phyloP scores from a whole-genome alignment of 2,329 filamentous ascomycete genomes.

The Colletotrichum incanum region DNA sequence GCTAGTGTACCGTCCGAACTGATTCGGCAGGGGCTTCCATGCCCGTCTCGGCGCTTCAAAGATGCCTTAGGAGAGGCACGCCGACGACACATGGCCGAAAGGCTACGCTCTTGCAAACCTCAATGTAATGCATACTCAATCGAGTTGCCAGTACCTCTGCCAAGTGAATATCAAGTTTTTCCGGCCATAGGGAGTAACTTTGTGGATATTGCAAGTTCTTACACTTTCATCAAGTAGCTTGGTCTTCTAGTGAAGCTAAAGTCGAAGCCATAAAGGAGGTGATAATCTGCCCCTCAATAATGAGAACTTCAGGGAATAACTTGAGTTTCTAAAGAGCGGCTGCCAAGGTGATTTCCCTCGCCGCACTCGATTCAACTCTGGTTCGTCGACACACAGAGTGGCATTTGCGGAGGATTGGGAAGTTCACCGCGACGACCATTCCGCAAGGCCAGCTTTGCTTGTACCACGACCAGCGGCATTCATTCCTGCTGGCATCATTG shows the following conservation, averaged over 20 bases:
- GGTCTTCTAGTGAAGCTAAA: not conserved
- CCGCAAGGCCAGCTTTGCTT: not conserved
- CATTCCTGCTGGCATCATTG: no score
- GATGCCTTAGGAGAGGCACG: not conserved
- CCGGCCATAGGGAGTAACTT: not conserved
- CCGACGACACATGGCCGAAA: not conserved
- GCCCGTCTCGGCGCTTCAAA: slow-evolving; percentile 22
- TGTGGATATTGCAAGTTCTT: not conserved
- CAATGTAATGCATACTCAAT: not conserved
- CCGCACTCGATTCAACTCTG: not conserved
- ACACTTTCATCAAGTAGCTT: not conserved
- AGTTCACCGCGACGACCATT: not conserved
- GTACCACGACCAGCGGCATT: not conserved
- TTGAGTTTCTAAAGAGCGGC: not conserved
- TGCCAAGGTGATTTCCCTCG: not conserved
- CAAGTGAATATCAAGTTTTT: not conserved
- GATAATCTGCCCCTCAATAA: no score
- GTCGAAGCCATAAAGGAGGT: not conserved
- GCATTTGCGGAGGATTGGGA: not conserved
- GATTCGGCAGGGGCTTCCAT: slow-evolving; percentile 25
- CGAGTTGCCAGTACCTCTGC: not conserved
- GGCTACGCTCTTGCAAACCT: not conserved
- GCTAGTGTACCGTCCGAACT: slow-evolving; percentile 28
- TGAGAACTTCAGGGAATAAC: not conserved
- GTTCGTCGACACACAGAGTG: not conserved